These are phyloP conservation scores for Bretziella fagacearum DNA, from an alignment of 2,329 filamentous ascomycete genomes.

Conservation along the genomic window DNA sequence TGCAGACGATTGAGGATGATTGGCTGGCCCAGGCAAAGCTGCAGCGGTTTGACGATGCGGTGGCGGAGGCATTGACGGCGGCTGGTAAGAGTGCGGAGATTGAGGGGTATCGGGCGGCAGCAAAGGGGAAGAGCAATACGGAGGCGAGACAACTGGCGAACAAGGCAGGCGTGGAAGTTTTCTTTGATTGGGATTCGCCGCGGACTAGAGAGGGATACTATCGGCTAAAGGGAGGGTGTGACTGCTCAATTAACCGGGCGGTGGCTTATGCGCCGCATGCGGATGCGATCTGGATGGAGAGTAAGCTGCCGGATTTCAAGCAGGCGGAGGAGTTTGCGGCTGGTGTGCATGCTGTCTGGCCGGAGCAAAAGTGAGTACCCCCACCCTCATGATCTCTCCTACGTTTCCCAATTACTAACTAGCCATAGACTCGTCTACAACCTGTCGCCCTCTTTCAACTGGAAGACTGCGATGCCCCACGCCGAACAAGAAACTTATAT, in stretches of 20 bases:
- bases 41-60: conserved; percentile 81
- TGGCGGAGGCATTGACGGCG: conserved; percentile 62
- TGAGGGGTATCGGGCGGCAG: conserved; percentile 45
- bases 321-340: conserved; percentile 89
- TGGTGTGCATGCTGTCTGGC: conserved; percentile 86
- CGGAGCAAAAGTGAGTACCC: conserved; percentile 88
- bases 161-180: conserved; percentile 58
- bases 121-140: conserved; percentile 68
- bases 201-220: conserved; percentile 92
- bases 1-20: conserved; percentile 82
- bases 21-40: conserved; percentile 69
- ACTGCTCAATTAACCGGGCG: conserved; percentile 79
- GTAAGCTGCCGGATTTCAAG: conserved; percentile 77
- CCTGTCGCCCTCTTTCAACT: conserved; percentile 97
- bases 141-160: conserved; percentile 66
- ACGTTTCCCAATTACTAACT: conserved; percentile 8
- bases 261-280: conserved; percentile 84
- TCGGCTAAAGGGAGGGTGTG: conserved; percentile 76
- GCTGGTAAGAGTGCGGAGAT: conserved; percentile 42
- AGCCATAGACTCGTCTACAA: conserved; percentile 72
- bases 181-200: conserved; percentile 91
- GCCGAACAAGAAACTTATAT: conserved; percentile 97
- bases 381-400: no score
- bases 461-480: conserved; percentile 90
- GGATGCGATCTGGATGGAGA: conserved; percentile 99